Evolutionary conservation across 2,329 filamentous ascomycete genomes (phyloP), one percentile per base, ranked within the genome.

Genomic region (Rachicladosporium sp.): DNA sequence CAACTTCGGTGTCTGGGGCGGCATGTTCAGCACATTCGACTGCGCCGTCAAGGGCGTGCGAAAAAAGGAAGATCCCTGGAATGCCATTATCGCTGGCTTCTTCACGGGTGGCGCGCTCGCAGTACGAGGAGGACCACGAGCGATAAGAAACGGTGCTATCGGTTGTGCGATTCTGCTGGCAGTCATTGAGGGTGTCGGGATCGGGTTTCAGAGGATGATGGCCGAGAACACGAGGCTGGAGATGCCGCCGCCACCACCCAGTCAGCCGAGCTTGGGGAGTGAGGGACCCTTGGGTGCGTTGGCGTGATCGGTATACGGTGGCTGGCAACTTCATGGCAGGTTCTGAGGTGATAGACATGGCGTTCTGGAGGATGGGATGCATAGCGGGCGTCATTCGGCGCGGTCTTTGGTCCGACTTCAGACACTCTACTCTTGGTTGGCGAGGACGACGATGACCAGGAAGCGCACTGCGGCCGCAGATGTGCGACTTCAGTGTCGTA

Each of bases 1-100:
- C 56, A 98, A 98, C 71, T 98, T 96, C 55, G 89, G 89, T 55
- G 86, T 93, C 42, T 96, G 91, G 89, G 89, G 91, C 59, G 91
- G 91, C 50, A 70, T 96, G 42, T 96, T 96, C 72, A 86, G 80
- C 54, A 93, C 86, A 46, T 96, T 89, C 58, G 91, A 98, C 68
- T 98, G 91, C 69, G 83, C 88, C 13, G 83, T 95, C 46, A 98
- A 96, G 73, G 89, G 89, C 42, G 69, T 70, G 50, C 56, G 63
- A 30, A 85, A 91, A 73, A 96, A 95, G 79, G 91, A 98, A 64
- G 91, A 96, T 61, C 87, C 91, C 10, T 96, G 87, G 70, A 96
- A 96, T 67, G 87, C 88, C 56, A 96, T 98, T 61, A 93, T 89
- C 53, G 91, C 89, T 32, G 91, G 91, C 39, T 95, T 95, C 73